Percentiles rank a stretch among this genome's conserved stretches.
phyloP scores from a whole-genome alignment of 331 rosid genomes.

The Quercus phellos region DNA sequence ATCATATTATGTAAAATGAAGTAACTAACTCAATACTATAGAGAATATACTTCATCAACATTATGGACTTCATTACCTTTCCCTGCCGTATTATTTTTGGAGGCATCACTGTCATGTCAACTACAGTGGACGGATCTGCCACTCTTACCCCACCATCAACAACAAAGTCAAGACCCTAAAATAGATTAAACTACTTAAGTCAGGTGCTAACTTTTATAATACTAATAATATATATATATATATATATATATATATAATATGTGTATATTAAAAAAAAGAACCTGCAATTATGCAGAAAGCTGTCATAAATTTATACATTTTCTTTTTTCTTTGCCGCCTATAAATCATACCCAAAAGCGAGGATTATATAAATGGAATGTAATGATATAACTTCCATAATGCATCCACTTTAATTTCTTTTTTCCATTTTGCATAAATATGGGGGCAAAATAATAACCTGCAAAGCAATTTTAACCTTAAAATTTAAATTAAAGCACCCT shows the following conservation, averaged over 20 bases:
- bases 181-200: slow-evolving; percentile 16
- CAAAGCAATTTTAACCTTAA: not conserved
- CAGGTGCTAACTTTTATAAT: not conserved
- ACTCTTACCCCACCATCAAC: slow-evolving; percentile 83
- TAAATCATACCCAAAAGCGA: not conserved
- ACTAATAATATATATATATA: too few species aligned
- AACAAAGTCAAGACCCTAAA: slow-evolving; percentile 93
- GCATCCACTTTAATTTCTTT: not conserved
- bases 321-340: too few species aligned
- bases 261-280: not conserved
- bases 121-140: slow-evolving; percentile 94
- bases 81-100: slow-evolving; percentile 77
- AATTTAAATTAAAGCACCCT: not conserved
- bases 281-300: too few species aligned
- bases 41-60: slow-evolving; percentile 2
- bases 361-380: not conserved
- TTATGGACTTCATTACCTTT: slow-evolving; percentile 52
- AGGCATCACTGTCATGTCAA: slow-evolving; percentile 79
- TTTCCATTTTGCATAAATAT: not conserved
- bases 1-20: not conserved
- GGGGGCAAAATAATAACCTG: not conserved
- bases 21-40: not conserved
- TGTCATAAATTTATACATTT: too few species aligned
- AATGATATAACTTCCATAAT: not conserved
- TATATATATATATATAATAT: not conserved